These are phyloP conservation scores for Aspergillus aculeatus DNA, from an alignment of 2,329 filamentous ascomycete genomes.

Conservation along the genomic window DNA sequence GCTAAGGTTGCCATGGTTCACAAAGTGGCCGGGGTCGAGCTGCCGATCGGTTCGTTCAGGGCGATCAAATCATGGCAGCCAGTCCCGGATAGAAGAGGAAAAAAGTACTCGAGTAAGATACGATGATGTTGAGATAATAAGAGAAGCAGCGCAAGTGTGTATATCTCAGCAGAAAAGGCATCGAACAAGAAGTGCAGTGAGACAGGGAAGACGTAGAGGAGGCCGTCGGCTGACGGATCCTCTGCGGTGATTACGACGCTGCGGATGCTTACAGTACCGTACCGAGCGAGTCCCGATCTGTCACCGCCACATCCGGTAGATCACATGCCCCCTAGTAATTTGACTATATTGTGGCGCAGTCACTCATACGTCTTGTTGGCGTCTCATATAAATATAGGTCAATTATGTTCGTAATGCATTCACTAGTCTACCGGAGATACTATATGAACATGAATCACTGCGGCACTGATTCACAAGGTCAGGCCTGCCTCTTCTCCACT, in stretches of 20 bases:
- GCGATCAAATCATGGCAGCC: conserved; percentile 1
- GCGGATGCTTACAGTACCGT: background rate
- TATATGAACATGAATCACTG: background rate
- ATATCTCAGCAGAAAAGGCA: no score
- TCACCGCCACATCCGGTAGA: background rate
- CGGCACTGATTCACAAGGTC: background rate
- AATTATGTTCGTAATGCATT: background rate
- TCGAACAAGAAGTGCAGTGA: background rate
- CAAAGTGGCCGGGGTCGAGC: conserved; percentile 3
- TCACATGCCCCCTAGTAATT: background rate
- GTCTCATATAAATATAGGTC: background rate
- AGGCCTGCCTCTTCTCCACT: background rate
- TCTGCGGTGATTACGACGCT: background rate
- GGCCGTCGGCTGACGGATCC: background rate
- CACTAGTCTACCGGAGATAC: background rate
- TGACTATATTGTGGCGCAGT: background rate
- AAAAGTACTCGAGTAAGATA: no score
- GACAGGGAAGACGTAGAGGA: background rate
- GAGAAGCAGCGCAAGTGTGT: background rate
- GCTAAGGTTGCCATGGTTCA: conserved; percentile 39
- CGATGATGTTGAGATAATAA: no score
- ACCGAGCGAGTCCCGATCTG: background rate
- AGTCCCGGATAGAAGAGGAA: background rate
- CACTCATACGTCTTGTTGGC: no score
- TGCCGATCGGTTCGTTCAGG: background rate